Base-by-base conservation (phyloP, 176 grass and related monocot species). In the Pharus latifolius region DNA sequence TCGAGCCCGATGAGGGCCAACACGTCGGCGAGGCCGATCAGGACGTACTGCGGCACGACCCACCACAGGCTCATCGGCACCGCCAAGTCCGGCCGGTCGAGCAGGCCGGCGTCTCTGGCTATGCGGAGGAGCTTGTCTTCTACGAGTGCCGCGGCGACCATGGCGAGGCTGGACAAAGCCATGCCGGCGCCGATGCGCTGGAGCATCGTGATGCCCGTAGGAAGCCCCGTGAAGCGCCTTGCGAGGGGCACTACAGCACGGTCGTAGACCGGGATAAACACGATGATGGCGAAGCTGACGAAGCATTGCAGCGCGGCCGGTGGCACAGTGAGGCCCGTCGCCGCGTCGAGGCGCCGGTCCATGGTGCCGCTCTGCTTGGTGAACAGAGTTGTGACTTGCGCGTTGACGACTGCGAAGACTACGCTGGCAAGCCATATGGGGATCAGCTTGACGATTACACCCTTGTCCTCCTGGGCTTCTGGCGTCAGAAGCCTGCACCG, bases 1-100 rank as follows among this genome's bases (percentile, higher is more conserved):
- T 77, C 77, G 56, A 96, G 49, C 17, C 94, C 86, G 0, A 90
- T 27, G 61, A 86, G 78, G n/a, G 86, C 62, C 54, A 97, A 83
- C 1, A 60, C 22, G 50, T 78, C 64, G 13, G 87, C 46, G 2
- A 90, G 56, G 12, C 89, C 87, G 27, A 78, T 47, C 0, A 40
- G 12, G 18, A 5, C 16, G 17, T 87, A 49, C 61, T 81, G 83
- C 5, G 83, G 83, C 34, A 86, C 47, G 63, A 83, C 53, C 65
- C 56, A 56, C 17, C 89, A 68, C 9, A 92, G 3, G 19, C 83
- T 91, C 56, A 97, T 10, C 6, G 85, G 74, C 20, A 84, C 47
- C 14, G 58, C 19, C 20, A 56, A 50, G n/a, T 67, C 55, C 6
- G 88, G 84, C 14, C 12, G 38, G 70, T 91, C 82, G 0, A 71